phyloP scores from a whole-genome alignment of 805 yeast species.

The Wickerhamiella sorbophila region DNA sequence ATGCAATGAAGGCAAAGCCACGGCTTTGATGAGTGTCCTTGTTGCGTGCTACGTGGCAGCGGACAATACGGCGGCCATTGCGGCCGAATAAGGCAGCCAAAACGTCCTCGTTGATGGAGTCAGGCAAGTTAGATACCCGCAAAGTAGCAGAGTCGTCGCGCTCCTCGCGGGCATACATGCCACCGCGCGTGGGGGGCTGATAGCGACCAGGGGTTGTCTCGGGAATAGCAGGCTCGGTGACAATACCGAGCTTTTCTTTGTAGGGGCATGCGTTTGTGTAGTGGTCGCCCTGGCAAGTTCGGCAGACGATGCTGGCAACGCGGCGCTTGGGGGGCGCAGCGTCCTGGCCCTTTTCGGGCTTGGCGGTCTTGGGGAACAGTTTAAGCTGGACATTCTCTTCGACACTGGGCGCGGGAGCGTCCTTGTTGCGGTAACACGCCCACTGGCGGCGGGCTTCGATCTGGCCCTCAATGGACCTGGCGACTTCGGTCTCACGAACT shows the following conservation, averaged over 20 bases:
- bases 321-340: conserved; percentile 34
- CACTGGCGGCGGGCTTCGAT: conserved; percentile 84
- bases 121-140: conserved; percentile 83
- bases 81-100: conserved; percentile 57
- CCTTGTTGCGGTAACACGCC: conserved; percentile 53
- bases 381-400: conserved; percentile 59
- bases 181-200: conserved; percentile 45
- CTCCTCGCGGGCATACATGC: conserved; percentile 32
- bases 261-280: conserved; percentile 91
- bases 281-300: conserved; percentile 89
- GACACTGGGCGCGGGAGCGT: conserved; percentile 66
- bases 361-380: conserved; percentile 35
- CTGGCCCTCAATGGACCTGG: conserved; percentile 67
- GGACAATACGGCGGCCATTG: conserved; percentile 47
- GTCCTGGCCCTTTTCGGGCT: conserved; percentile 39
- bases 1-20: conserved; percentile 90
- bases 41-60: conserved; percentile 76
- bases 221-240: conserved; percentile 29
- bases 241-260: conserved; percentile 66
- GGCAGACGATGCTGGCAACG: conserved; percentile 42
- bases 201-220: conserved; percentile 25
- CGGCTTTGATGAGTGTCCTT: conserved; percentile 87
- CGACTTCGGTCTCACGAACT: conserved; percentile 59
- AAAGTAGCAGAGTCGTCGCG: conserved; percentile 81
- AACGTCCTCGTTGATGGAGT: conserved; percentile 67